phyloP scores from a whole-genome alignment of 176 grass and related monocot species.

The Musa troglodytarum region DNA sequence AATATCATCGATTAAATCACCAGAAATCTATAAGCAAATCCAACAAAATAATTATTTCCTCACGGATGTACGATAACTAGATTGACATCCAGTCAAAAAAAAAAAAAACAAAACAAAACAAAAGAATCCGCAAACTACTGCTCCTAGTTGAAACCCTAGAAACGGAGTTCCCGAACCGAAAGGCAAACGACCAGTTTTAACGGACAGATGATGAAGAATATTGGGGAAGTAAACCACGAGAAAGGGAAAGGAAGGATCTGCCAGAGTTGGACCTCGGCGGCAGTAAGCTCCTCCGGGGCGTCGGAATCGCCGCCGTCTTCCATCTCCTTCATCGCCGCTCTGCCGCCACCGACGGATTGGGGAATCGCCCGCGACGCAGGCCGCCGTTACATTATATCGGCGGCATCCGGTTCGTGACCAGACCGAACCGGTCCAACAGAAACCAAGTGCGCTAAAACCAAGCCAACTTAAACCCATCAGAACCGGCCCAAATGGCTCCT shows the following conservation, averaged over 20 bases:
- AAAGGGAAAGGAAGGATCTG: background rate
- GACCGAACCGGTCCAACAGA: no score
- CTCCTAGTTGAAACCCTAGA: background rate
- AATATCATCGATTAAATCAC: background rate
- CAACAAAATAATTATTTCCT: background rate
- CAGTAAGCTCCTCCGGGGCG: slow-evolving; percentile 37
- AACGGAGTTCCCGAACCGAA: background rate
- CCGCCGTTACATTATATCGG: no score
- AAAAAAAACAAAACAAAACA: background rate
- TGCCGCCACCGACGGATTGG: no score
- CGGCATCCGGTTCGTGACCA: no score
- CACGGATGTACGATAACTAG: background rate
- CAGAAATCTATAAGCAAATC: background rate
- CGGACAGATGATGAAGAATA: background rate
- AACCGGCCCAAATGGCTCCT: no score
- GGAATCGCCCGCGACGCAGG: no score
- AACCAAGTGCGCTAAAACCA: no score
- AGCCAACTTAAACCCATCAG: no score
- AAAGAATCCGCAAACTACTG: background rate
- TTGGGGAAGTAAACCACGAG: background rate
- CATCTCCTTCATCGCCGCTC: slow-evolving; percentile 14
- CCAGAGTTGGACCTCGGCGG: slow-evolving; percentile 11
- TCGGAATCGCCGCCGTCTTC: slow-evolving; percentile 31
- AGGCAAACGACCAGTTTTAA: background rate
- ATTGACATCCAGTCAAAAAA: background rate